Evolutionary conservation across 805 yeast species (phyloP), one percentile per base, ranked within the genome.

Genomic region (Spathaspora gorwiae): DNA sequence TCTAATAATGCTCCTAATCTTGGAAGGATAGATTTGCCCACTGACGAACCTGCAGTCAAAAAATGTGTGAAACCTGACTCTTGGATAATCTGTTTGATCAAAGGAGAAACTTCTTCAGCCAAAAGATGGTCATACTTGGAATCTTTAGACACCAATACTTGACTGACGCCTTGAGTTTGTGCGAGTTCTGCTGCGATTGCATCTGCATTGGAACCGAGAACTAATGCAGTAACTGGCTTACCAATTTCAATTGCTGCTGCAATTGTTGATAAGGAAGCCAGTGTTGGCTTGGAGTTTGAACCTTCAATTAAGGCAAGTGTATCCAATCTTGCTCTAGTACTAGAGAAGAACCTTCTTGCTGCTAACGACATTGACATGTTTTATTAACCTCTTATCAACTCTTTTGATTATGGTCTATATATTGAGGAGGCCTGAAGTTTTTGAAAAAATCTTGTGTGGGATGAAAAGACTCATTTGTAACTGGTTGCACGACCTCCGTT

Each of bases 1-100:
- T 92, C 95, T 41, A 92, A 68, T 46, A 85, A 58, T 1, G 97
- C 97, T 31, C 88, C 95, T 19, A 86, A 75, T 53, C 98, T 77
- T 35, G 99, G 98, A 40, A 94, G 68, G 30, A 90, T 69, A 49
- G 84, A 84, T 64, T 90, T 90, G 42, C 97, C 97, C 19, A 84
- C 83, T 1, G 96, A 81, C n/a, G 95, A 82, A 35, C 92, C 87
- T 5, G 95, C 80, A 10, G 84, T 80, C 14, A 92, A 69, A 47
- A 94, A 82, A 62, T 90, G 95, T 12, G 86, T 78, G 65, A 72
- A 76, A n/a, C 50, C 49, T 35, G 57, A 68, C 44, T 51, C 64
- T 36, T 48, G 43, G 42, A 83, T 62, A 36, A 79, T 56, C 49
- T 73, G 65, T 51, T 73, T 70, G 55, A 80, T 47, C 45, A 89